Base-by-base conservation (phyloP, 257 asterid genomes). In the Salvia rosmarinus region DNA sequence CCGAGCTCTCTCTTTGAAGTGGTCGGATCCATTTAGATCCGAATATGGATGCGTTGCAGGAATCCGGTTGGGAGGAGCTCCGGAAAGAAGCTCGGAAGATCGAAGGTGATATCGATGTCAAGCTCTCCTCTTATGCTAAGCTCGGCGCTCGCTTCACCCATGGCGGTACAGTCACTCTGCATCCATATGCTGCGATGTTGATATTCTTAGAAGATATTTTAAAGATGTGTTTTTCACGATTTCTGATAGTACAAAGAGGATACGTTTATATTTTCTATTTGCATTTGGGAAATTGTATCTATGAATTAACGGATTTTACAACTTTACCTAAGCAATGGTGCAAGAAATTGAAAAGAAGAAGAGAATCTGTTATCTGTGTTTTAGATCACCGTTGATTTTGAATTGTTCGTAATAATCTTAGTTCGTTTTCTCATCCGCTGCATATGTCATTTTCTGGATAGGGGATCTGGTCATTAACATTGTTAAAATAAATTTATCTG, bases 1-100 rank as follows among this genome's bases (percentile, higher is more conserved):
- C 13, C 17, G 16, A 72, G 46, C 64, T 47, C 51, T 49, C n/a
- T 50, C 54, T 17, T 13, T 19, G 7, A 67, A 65, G 74, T 75
- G 78, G 77, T 80, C 68, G 82, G 83, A 78, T 72, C 80, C 54
- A 43, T 17, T 63, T 72, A 67, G 85, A 72, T 75, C 89, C 81
- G 77, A 75, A 20, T 52, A 89, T 89, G 92, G 97, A 90, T 34
- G 77, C 72, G 73, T 52, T 87, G 83, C 95, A 90, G 90, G 99
- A 95, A 77, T 84, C 89, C 61, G 99, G 99, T 20, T 95, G 99
- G 99, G 96, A 95, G 81, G 98, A 95, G 84, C 92, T 95, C 81
- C 90, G 98, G 43, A 88, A 82, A 80, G 99, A 91, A 65, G 99
- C 97, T 60, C 86, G 98, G 59, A 95, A 91, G 80, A 81, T 91